phyloP scores from a whole-genome alignment of 2,329 filamentous ascomycete genomes.

The Ambrosiella xylebori region DNA sequence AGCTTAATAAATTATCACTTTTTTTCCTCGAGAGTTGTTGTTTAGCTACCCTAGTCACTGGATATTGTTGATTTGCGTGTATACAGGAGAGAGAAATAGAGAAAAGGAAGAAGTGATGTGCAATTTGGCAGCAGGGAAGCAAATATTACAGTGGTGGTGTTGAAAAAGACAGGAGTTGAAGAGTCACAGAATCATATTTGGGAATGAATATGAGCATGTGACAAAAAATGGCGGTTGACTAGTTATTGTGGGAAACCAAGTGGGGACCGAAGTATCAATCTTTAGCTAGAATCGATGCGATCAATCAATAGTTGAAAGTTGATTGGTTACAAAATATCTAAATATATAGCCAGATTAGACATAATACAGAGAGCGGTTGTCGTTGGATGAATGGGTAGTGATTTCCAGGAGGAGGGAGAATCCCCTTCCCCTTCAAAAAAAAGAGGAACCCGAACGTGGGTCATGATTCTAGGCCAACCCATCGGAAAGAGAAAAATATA shows the following conservation, averaged over 20 bases:
- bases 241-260: not conserved
- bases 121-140: too few species aligned
- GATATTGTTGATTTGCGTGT: too few species aligned
- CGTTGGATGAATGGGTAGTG: too few species aligned
- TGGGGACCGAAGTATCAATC: not conserved
- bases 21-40: not conserved
- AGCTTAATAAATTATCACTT: not conserved
- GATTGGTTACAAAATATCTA: too few species aligned
- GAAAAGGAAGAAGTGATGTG: too few species aligned
- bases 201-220: not conserved
- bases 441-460: not conserved
- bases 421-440: not conserved
- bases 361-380: too few species aligned
- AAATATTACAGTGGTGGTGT: too few species aligned
- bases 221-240: not conserved
- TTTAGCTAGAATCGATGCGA: too few species aligned
- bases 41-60: not conserved
- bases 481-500: not conserved
- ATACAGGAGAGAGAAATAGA: too few species aligned
- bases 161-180: not conserved
- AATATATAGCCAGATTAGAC: too few species aligned
- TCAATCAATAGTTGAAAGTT: too few species aligned
- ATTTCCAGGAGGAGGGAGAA: too few species aligned
- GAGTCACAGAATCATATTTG: not conserved
- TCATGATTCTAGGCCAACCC: not conserved